Evolutionary conservation across 75 land plant species (phyloP).

Genomic region (Cryptomeria japonica): DNA sequence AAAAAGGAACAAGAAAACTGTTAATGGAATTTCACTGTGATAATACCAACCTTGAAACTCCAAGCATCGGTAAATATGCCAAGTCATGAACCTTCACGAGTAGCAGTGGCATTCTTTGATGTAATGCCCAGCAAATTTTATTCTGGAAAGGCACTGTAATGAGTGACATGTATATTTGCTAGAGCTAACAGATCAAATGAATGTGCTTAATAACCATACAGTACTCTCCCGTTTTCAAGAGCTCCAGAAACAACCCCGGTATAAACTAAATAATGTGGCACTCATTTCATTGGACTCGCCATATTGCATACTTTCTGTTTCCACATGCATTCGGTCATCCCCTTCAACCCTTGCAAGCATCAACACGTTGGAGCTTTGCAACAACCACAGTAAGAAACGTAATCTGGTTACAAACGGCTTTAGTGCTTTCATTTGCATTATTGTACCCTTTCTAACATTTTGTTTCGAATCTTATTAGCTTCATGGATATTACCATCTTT

Average conservation of each 20-base stretch:
- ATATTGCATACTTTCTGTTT: not conserved
- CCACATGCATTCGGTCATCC: not conserved
- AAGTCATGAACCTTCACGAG: not conserved
- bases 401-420: not conserved
- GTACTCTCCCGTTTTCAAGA: not conserved
- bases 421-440: not conserved
- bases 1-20: not conserved
- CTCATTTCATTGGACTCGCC: not conserved
- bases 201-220: not conserved
- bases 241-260: not conserved
- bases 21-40: not conserved
- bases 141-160: not conserved
- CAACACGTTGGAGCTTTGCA: not conserved
- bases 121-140: not conserved
- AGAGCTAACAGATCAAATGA: not conserved
- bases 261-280: not conserved
- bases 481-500: conserved; percentile 12
- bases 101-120: not conserved
- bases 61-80: not conserved
- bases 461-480: conserved; percentile 9
- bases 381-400: conserved; percentile 7
- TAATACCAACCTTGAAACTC: not conserved
- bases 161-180: not conserved
- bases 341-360: not conserved
- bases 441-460: not conserved